Evolutionary conservation across 495 filamentous ascomycete species (phyloP).

Genomic region (Poronia punctata): DNA sequence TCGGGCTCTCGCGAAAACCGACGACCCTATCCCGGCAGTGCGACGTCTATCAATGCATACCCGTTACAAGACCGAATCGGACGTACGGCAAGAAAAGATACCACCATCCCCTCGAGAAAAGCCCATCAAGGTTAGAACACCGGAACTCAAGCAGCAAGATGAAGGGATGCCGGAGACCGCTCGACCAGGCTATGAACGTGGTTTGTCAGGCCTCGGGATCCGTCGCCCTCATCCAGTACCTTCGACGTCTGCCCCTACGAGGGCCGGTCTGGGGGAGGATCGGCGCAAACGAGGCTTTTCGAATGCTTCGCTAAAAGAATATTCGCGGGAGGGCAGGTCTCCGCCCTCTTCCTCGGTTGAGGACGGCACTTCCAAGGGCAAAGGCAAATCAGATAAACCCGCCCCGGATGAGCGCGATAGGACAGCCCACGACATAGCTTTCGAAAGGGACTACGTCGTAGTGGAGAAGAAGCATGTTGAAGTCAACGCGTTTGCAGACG

Average conservation of each 20-base stretch:
- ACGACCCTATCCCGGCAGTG: constrained; percentile 18
- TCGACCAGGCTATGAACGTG: constrained; percentile 27
- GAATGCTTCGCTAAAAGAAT: constrained; percentile 25
- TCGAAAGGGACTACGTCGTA: constrained; percentile 89
- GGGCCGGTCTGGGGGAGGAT: constrained; percentile 25
- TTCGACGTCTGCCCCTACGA: constrained; percentile 34
- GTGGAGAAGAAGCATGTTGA: constrained; percentile 93
- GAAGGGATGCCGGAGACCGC: constrained; percentile 7
- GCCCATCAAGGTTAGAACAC: constrained; percentile 28
- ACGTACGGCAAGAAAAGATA: constrained; percentile 19
- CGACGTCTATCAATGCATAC: constrained; percentile 22
- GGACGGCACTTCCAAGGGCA: constrained; percentile 12
- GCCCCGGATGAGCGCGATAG: constrained; percentile 58
- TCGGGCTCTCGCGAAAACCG: constrained; percentile 18
- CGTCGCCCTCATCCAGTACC: constrained; percentile 30
- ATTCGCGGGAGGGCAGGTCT: constrained; percentile 14
- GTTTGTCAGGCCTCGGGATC: constrained; percentile 38
- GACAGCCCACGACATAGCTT: constrained; percentile 78
- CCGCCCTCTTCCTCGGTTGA: constrained; percentile 11
- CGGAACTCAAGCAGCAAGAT: constrained; percentile 23
- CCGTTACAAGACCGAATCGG: constrained; percentile 26
- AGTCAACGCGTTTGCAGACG: constrained; percentile 95
- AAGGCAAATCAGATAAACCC: constrained; percentile 25
- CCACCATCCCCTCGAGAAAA: constrained; percentile 30
- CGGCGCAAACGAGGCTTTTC: constrained; percentile 28